Evolutionary conservation across 164 flowering plant genomes (phyloP), one percentile per base, ranked within the genome.

Genomic region (Nymphaea colorata): DNA sequence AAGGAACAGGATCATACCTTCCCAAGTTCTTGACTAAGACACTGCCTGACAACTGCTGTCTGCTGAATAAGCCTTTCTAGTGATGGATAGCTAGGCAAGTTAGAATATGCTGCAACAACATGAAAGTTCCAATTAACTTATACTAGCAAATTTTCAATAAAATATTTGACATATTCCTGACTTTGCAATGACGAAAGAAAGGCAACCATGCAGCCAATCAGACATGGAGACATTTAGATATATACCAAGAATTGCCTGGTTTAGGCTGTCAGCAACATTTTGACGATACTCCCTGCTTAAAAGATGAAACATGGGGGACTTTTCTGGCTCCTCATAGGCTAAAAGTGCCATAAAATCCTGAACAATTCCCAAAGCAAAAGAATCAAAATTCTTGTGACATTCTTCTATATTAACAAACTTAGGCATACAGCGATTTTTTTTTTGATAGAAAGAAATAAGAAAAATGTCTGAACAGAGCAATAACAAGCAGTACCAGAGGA

Each of bases 251-350:
- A 95, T 82, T 64, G 96, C 98, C 69, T 84, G 77, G 75, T 95
- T 95, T 67, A 95, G 75, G 76, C 76, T 81, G 67, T 92, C 96
- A 36, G 93, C 96, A 72, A 95, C 88, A 59, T 76, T 79, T 69
- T 89, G 96, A 65, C 96, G 75, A 61, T 86, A 83, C 2, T 92
- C 99, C 47, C 66, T 44, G 79, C 96, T 84, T 42, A 92, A 85
- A 45, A 92, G 78, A 82, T 89, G 91, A 83, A 86, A 90, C 96
- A 92, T 83, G 42, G 99, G 99, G 25, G 97, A 90, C 61, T 82
- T 90, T 61, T 90, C 96, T 64, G 99, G 99, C 69, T 95, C 97
- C 64, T 91, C 93, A 75, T 92, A 95, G 47, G 98, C 99, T 66
- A 95, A 81, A 67, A 95, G 71, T 61, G 96, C 96, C 90, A 92